phyloP scores from a whole-genome alignment of 176 grass and related monocot species.

The Cenchrus purpureus region DNA sequence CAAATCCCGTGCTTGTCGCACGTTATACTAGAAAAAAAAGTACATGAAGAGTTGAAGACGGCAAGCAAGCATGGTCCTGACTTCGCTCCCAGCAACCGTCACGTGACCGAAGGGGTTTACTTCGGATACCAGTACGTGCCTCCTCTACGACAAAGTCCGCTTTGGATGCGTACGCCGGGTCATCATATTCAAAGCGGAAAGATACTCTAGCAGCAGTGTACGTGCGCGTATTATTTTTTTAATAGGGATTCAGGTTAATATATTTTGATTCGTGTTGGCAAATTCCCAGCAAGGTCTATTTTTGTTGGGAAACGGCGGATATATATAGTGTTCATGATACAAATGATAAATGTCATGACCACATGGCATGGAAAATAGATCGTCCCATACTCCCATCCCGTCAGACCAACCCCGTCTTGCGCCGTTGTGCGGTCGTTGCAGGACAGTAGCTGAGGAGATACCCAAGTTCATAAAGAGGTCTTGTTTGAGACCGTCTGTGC shows the following conservation, averaged over 20 bases:
- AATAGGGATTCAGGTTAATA: background rate
- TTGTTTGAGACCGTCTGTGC: too few relatives aligned
- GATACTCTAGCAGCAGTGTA: background rate
- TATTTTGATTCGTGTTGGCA: background rate
- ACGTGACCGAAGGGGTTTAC: conserved; percentile 14
- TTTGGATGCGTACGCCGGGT: background rate
- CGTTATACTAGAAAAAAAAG: too few relatives aligned
- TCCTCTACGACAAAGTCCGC: background rate
- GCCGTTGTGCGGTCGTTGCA: too few relatives aligned
- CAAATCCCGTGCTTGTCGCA: too few relatives aligned
- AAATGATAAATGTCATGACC: too few relatives aligned
- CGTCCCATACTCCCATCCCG: too few relatives aligned
- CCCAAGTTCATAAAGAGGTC: too few relatives aligned
- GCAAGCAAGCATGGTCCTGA: conserved; percentile 47
- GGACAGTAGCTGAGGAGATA: too few relatives aligned
- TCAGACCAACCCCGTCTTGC: too few relatives aligned
- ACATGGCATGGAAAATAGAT: too few relatives aligned
- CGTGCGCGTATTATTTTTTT: background rate
- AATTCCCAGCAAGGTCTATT: background rate
- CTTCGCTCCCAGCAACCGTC: conserved; percentile 28
- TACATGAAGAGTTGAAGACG: too few relatives aligned
- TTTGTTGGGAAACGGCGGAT: conserved; percentile 19
- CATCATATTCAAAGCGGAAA: conserved; percentile 12
- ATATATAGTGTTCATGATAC: background rate
- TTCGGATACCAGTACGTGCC: background rate